Conservation (phyloP, 139 green algal genomes). For the Mesostigma viride region DNA sequence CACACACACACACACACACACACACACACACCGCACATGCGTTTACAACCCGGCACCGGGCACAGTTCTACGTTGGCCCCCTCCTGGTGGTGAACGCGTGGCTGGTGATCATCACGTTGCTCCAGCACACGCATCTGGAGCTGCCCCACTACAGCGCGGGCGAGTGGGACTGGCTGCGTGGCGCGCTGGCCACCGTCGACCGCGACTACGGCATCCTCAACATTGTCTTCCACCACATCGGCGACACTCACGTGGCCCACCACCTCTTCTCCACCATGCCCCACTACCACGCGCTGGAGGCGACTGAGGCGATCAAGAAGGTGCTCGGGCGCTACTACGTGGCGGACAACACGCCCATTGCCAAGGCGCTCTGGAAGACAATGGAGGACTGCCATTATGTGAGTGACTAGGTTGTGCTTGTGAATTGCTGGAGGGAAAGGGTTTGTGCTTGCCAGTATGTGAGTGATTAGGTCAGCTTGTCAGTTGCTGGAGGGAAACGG, state of each 20-base stretch:
- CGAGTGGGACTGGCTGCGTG: constrained; percentile 84
- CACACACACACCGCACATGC: too few relatives aligned
- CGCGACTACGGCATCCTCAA: constrained; percentile 56
- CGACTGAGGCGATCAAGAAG: constrained; percentile 46
- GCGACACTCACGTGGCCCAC: constrained; percentile 82
- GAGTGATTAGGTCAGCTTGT: too few relatives aligned
- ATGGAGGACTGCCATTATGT: too few relatives aligned
- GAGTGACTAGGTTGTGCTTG: too few relatives aligned
- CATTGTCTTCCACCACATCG: constrained; percentile 48
- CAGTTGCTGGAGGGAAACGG: too few relatives aligned
- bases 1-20: too few relatives aligned
- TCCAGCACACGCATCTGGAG: constrained; percentile 77
- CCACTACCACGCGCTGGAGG: constrained; percentile 83
- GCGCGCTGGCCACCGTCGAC: constrained; percentile 77
- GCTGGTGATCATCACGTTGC: constrained; percentile 69
- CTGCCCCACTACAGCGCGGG: constrained; percentile 65
- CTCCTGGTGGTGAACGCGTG: constrained; percentile 81
- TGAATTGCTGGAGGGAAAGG: too few relatives aligned
- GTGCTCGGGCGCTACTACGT: constrained; percentile 26
- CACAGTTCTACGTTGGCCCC: constrained; percentile 55
- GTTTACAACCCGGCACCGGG: constrained; percentile 59
- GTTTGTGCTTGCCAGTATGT: too few relatives aligned
- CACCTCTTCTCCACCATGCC: constrained; percentile 86
- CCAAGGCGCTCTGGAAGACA: constrained; percentile 23
- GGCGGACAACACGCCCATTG: constrained; percentile 15